These are phyloP conservation scores for Eimeria sp. DNA, from an alignment of 169 alveolate genomes.

Conservation along the genomic window DNA sequence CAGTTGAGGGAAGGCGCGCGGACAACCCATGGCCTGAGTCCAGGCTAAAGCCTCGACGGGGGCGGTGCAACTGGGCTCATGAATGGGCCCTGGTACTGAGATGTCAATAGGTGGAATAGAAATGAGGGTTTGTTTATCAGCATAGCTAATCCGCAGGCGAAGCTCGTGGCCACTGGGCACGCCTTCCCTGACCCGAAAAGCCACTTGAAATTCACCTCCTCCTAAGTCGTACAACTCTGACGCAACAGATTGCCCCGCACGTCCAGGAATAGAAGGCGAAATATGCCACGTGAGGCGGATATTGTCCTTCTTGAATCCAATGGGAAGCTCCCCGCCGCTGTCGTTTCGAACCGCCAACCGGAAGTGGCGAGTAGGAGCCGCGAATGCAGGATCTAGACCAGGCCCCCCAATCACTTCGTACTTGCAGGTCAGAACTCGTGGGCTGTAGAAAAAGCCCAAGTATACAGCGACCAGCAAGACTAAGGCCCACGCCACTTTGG, in stretches of 20 bases:
- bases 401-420: conserved; percentile 52
- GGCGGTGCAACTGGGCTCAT: conserved; percentile 69
- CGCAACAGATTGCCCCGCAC: background rate
- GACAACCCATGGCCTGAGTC: conserved; percentile 67
- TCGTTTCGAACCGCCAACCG: conserved; percentile 35
- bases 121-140: background rate
- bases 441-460: conserved; percentile 62
- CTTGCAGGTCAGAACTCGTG: conserved; percentile 1
- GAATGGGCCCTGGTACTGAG: conserved; percentile 60
- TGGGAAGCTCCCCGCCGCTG: conserved; percentile 36
- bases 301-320: background rate
- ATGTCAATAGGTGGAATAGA: conserved; percentile 24
- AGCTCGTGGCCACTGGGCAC: conserved; percentile 65
- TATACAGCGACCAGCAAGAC: conserved; percentile 49
- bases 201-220: conserved; percentile 34
- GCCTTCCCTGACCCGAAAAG: conserved; percentile 52
- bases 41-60: conserved; percentile 42
- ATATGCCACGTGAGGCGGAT: conserved; percentile 33
- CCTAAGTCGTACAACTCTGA: conserved; percentile 53
- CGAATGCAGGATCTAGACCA: conserved; percentile 25
- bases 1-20: conserved; percentile 46
- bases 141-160: conserved; percentile 59
- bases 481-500: background rate
- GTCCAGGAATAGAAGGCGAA: conserved; percentile 1
- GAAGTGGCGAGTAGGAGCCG: conserved; percentile 73